These are phyloP conservation scores for Arthrobotrys pseudoclavata DNA, from an alignment of 2,329 filamentous ascomycete genomes.

Conservation along the genomic window DNA sequence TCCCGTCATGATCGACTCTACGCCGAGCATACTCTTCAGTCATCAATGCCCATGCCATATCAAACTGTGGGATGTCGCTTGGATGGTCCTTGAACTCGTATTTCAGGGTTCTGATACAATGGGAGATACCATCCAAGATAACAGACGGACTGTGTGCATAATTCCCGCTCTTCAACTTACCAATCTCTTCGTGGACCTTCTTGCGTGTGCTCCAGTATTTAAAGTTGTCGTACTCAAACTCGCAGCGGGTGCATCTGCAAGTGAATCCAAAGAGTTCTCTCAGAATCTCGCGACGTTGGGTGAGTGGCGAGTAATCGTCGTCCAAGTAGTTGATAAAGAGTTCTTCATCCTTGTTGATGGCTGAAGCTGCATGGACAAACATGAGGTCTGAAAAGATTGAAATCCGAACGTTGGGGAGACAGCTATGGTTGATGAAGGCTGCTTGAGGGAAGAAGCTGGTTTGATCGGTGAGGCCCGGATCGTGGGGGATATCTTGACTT, in stretches of 20 bases:
- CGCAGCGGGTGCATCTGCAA: constrained; percentile 36
- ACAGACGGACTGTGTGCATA: neutral
- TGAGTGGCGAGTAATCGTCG: constrained; percentile 35
- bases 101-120: neutral
- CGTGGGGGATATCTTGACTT: neutral
- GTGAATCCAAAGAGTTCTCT: constrained; percentile 20
- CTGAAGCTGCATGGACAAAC: constrained; percentile 32
- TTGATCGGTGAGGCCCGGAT: constrained; percentile 4
- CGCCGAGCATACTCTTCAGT: constrained; percentile 34
- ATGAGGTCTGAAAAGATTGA: constrained; percentile 36
- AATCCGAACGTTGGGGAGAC: constrained; percentile 40
- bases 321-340: constrained; percentile 47
- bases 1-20: neutral
- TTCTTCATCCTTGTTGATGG: constrained; percentile 27
- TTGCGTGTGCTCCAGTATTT: constrained; percentile 12
- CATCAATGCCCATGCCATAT: constrained; percentile 43
- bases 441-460: constrained; percentile 39
- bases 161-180: constrained; percentile 5
- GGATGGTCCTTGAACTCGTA: constrained; percentile 1
- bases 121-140: constrained; percentile 23
- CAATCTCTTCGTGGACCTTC: constrained; percentile 19
- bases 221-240: constrained; percentile 16
- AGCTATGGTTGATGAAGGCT: constrained; percentile 51
- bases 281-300: constrained; percentile 10
- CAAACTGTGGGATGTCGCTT: constrained; percentile 47